Evolutionary conservation across 2,329 filamentous ascomycete genomes (phyloP), one percentile per base, ranked within the genome.

Genomic region (Sporothrix pseudoabietina): DNA sequence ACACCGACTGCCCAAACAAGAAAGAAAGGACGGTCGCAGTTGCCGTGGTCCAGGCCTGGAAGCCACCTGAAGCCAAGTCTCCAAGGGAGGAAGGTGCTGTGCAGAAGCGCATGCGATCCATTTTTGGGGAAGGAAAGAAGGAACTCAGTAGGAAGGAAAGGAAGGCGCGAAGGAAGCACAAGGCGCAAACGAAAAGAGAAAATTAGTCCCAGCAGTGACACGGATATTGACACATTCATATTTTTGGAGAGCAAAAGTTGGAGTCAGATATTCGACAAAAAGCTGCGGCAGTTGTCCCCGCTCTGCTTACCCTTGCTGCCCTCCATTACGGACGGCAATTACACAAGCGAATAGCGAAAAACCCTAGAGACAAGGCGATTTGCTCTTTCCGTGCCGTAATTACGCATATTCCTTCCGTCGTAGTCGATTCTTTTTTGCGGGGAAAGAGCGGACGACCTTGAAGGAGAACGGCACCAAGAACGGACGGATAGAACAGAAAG

Each of bases 171-270:
- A 30, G 14, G 30, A 12, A 14, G 5, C 55, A 59, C 6, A 59
- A 16, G 14, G n/a, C 35, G 35, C 39, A 47, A 8, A 63, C 32
- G 22, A 66, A 66, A 32, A 66, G 22, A 68, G 44, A 68, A 35
- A 35, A 61, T 72, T 68, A 68, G 71, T 72, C 61, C 71, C 71
- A n/a, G 22, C 52, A 47, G 39, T 72, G 71, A 72, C 41, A 61
- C 30, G 26, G 52, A 72, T 52, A 68, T 66, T 44, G 61, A 66
- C 39, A 66, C 44, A 44, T 44, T 44, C 41, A 12, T 5, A 1
- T 35, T 35, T 35, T 35, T 35, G 35, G 35, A 35, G 35, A 52
- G 44, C 30, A 35, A 59, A 41, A 35, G 30, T 61, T 19, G 59
- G 63, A 22, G 14, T 22, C 22, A 47, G 44, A 19, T 14, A 44